These are phyloP conservation scores for Curvularia hawaiiensis DNA, from an alignment of 2,329 filamentous ascomycete genomes.

Conservation along the genomic window DNA sequence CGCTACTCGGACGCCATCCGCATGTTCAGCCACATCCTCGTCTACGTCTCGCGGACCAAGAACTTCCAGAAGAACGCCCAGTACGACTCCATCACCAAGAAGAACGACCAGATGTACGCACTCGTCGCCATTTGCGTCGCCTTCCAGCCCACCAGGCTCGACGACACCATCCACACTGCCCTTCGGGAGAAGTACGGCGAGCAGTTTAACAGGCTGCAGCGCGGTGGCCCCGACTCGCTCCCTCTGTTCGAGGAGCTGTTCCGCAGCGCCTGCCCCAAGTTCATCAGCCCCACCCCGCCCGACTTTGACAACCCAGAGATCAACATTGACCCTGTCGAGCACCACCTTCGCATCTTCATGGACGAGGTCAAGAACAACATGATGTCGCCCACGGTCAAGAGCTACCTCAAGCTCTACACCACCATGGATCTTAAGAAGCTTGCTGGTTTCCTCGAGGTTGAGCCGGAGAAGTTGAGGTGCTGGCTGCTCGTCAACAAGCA, in stretches of 20 bases:
- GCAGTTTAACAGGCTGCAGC: conserved; percentile 95
- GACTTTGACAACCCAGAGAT: conserved; percentile 97
- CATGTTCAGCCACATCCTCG: conserved; percentile 99
- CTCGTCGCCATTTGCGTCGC: conserved; percentile 98
- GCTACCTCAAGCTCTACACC: conserved; percentile 97
- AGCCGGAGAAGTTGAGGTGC: conserved; percentile 92
- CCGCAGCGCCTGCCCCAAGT: conserved; percentile 97
- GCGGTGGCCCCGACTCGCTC: conserved; percentile 91
- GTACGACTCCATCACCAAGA: conserved; percentile 99
- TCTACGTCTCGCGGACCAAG: conserved; percentile 98
- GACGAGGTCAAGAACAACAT: conserved; percentile 99
- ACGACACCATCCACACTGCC: conserved; percentile 98
- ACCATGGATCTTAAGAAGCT: conserved; percentile 99
- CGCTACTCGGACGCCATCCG: conserved; percentile 98
- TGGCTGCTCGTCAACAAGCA: conserved; percentile 99
- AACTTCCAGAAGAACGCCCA: conserved; percentile 99
- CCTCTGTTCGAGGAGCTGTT: conserved; percentile 99
- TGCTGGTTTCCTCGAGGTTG: conserved; percentile 93
- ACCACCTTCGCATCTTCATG: conserved; percentile 98
- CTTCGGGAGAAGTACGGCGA: conserved; percentile 99
- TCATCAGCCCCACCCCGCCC: conserved; percentile 95
- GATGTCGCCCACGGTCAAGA: conserved; percentile 96
- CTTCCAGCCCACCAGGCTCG: conserved; percentile 94
- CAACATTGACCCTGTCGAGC: conserved; percentile 96
- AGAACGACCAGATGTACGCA: conserved; percentile 99